phyloP scores from a whole-genome alignment of 2,329 filamentous ascomycete genomes.

The Fusarium sp. region DNA sequence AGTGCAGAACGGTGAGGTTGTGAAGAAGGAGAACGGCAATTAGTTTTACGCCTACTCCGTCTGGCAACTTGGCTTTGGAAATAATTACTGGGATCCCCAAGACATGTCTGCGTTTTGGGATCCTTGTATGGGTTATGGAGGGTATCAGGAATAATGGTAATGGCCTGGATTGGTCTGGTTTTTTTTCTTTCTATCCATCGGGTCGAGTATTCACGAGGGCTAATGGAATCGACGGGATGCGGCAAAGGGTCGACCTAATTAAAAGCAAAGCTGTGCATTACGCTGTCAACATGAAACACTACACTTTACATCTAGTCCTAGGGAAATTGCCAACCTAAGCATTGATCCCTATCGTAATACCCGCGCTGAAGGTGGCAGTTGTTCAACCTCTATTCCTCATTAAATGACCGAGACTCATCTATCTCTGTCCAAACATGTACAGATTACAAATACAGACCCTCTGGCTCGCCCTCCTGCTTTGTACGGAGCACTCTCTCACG shows the following conservation, averaged over 20 bases:
- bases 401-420: slow-evolving; percentile 40
- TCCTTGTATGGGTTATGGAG: slow-evolving; percentile 20
- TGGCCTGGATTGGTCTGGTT: too few species aligned
- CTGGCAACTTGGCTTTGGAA: slow-evolving; percentile 10
- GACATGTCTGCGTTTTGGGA: slow-evolving; percentile 29
- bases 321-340: slow-evolving; percentile 1
- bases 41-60: slow-evolving; percentile 23
- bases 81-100: slow-evolving; percentile 24
- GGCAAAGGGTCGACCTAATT: not conserved
- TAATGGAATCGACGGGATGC: not conserved
- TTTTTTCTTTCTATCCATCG: not conserved
- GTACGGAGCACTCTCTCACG: slow-evolving; percentile 96
- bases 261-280: not conserved
- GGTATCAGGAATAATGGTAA: slow-evolving; percentile 3
- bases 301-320: slow-evolving; percentile 6
- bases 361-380: slow-evolving; percentile 7
- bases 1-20: slow-evolving; percentile 41
- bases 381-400: slow-evolving; percentile 42
- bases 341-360: slow-evolving; percentile 9
- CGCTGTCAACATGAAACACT: slow-evolving; percentile 16
- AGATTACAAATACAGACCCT: slow-evolving; percentile 95
- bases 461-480: slow-evolving; percentile 97
- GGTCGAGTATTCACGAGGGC: not conserved
- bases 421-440: slow-evolving; percentile 45
- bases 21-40: slow-evolving; percentile 44